These are phyloP conservation scores for Auricularia sp. DNA, from an alignment of 768 basidiomycete species.

Conservation along the genomic window DNA sequence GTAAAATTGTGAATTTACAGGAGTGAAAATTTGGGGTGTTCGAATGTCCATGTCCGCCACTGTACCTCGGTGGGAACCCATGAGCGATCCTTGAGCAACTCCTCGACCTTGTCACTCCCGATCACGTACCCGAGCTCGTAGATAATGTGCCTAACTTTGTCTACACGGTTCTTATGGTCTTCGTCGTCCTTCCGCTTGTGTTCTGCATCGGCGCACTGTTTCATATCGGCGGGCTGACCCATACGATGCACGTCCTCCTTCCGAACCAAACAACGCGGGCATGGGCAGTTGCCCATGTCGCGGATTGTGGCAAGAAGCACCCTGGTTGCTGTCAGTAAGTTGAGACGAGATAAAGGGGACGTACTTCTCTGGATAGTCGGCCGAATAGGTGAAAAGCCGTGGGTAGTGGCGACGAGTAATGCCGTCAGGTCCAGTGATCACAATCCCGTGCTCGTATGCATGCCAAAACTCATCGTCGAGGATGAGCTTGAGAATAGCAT, in stretches of 20 bases:
- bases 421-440: conserved; percentile 19
- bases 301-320: conserved; percentile 28
- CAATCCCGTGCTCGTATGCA: conserved; percentile 18
- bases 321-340: conserved; percentile 10
- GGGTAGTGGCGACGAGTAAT: conserved; percentile 16
- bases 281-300: conserved; percentile 29
- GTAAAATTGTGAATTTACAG: too few species aligned
- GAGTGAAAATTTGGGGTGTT: too few species aligned
- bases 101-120: not conserved
- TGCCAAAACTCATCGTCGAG: conserved; percentile 12
- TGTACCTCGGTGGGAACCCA: not conserved
- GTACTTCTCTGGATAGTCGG: conserved; percentile 29
- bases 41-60: too few species aligned
- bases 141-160: not conserved
- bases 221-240: conserved; percentile 16
- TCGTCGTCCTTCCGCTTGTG: conserved; percentile 10
- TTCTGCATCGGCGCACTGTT: not conserved
- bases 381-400: conserved; percentile 20
- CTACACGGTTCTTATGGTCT: conserved; percentile 5
- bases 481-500: conserved; percentile 10
- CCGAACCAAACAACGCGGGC: conserved; percentile 26
- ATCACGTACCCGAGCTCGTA: not conserved
- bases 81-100: not conserved
- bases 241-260: conserved; percentile 21
- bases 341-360: conserved; percentile 6